These are phyloP conservation scores for Tuber brumale DNA, from an alignment of 495 filamentous ascomycete species.

Conservation along the genomic window DNA sequence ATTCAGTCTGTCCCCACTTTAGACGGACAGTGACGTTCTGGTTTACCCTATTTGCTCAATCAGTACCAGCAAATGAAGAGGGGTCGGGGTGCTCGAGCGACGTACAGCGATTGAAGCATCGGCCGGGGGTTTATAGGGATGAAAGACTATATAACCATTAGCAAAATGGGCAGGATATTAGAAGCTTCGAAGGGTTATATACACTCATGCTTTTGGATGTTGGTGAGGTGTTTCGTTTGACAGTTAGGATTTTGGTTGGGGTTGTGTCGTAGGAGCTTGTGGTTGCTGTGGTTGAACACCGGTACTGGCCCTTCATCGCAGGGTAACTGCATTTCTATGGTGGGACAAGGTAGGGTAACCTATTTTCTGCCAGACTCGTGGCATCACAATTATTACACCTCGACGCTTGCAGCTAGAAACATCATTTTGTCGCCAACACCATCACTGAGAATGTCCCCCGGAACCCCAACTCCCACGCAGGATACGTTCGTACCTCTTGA, in stretches of 20 bases:
- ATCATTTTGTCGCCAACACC: constrained; percentile 4
- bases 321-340: background rate
- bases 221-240: background rate
- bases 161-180: constrained; percentile 5
- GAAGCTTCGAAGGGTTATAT: constrained; percentile 9
- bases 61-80: constrained; percentile 9
- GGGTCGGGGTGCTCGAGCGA: constrained; percentile 22
- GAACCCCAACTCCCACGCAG: constrained; percentile 9
- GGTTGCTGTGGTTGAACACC: constrained; percentile 10
- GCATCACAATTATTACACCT: background rate
- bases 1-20: constrained; percentile 97
- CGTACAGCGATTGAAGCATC: constrained; percentile 79
- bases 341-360: constrained; percentile 22
- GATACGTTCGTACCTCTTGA: constrained; percentile 33
- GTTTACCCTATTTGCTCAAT: constrained; percentile 59
- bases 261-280: background rate
- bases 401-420: background rate
- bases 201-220: constrained; percentile 35
- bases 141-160: constrained; percentile 47
- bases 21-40: constrained; percentile 82
- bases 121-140: constrained; percentile 86
- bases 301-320: constrained; percentile 7
- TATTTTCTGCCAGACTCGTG: background rate
- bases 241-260: constrained; percentile 1
- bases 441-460: constrained; percentile 1